These are phyloP conservation scores for Halophytophthora batemanensis DNA, from an alignment of 352 stramenopile species.

Conservation along the genomic window DNA sequence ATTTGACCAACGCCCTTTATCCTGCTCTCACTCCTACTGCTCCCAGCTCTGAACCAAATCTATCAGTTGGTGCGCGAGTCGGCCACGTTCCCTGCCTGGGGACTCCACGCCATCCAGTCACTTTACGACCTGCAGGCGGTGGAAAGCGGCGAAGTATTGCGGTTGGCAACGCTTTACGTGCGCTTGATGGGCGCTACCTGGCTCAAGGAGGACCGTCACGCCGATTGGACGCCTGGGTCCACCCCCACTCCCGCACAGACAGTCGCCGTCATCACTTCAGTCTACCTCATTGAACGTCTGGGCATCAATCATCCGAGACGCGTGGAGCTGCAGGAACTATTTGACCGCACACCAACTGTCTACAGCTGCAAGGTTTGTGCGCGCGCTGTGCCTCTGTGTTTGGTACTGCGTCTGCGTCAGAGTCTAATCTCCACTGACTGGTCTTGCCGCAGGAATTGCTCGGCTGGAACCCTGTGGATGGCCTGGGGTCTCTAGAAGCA, in stretches of 20 bases:
- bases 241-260: slow-evolving; percentile 51
- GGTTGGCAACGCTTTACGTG: slow-evolving; percentile 49
- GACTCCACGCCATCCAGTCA: slow-evolving; percentile 57
- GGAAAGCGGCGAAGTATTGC: slow-evolving; percentile 43
- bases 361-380: slow-evolving; percentile 42
- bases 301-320: slow-evolving; percentile 60
- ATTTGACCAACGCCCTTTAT: neutral
- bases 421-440: slow-evolving; percentile 3
- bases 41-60: slow-evolving; percentile 27
- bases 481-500: slow-evolving; percentile 28
- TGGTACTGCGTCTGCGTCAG: neutral
- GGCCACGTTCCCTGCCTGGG: slow-evolving; percentile 22
- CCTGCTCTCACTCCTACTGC: neutral
- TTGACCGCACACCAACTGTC: slow-evolving; percentile 44
- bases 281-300: slow-evolving; percentile 77
- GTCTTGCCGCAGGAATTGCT: slow-evolving; percentile 59
- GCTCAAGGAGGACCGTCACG: slow-evolving; percentile 42
- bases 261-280: slow-evolving; percentile 48
- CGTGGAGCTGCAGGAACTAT: slow-evolving; percentile 65
- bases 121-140: slow-evolving; percentile 64
- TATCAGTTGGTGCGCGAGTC: slow-evolving; percentile 36
- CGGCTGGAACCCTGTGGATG: slow-evolving; percentile 72
- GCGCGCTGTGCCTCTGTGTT: neutral
- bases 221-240: slow-evolving; percentile 35
- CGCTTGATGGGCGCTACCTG: slow-evolving; percentile 51